phyloP scores from a whole-genome alignment of 2,329 filamentous ascomycete species.

The Verruconis gallopava region DNA sequence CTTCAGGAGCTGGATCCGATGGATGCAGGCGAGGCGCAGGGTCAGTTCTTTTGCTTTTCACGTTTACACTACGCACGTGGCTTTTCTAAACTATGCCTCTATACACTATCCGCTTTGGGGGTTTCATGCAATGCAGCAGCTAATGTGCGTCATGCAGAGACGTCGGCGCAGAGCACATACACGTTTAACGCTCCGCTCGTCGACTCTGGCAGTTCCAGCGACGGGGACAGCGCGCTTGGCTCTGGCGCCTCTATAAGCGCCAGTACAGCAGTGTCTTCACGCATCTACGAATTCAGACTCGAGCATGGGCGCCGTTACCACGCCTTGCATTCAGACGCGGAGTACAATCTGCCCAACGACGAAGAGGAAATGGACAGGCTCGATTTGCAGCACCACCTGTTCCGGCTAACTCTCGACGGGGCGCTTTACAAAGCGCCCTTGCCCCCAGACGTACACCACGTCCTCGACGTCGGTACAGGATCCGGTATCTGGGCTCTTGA shows the following conservation, averaged over 20 bases:
- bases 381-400: slow-evolving; percentile 15
- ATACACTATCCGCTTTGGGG: no score
- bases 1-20: no score
- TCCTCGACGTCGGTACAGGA: slow-evolving; percentile 8
- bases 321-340: slow-evolving; percentile 13
- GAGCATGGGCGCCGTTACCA: background rate
- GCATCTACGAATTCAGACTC: background rate
- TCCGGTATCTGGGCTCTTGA: slow-evolving; percentile 8
- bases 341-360: slow-evolving; percentile 31
- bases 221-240: background rate
- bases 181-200: background rate
- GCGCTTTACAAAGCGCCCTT: slow-evolving; percentile 3
- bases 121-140: no score
- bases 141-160: no score
- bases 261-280: background rate
- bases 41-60: no score
- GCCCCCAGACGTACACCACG: slow-evolving; percentile 7
- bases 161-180: no score
- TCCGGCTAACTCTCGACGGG: slow-evolving; percentile 3
- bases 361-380: slow-evolving; percentile 29
- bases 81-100: no score
- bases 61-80: no score
- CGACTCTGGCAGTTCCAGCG: background rate
- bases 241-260: background rate
- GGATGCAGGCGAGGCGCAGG: no score